Percentiles rank a stretch among this genome's conserved stretches.
Conservation (phyloP, 225 moss, liverwort and hornwort genomes). For the Polytrichum formosum region DNA sequence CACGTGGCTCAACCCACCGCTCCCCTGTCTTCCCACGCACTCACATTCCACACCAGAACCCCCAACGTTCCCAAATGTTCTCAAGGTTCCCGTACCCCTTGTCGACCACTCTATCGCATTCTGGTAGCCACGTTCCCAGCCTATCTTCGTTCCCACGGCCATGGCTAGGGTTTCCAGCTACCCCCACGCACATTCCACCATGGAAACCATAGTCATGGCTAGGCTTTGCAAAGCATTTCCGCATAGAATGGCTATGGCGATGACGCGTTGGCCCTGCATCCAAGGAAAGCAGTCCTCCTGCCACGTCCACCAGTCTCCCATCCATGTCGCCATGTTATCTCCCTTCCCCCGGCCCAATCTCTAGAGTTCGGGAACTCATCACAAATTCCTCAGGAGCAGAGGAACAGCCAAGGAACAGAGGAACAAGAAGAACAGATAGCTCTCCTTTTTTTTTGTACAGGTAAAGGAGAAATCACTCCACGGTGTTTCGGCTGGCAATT, state of each 20-base stretch:
- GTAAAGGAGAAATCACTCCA: not conserved
- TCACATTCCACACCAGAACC: too few species aligned
- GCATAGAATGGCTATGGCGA: not conserved
- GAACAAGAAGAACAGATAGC: not conserved
- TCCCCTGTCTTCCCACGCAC: too few species aligned
- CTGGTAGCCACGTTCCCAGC: too few species aligned
- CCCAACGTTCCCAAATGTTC: too few species aligned
- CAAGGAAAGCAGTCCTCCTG: conserved; percentile 1
- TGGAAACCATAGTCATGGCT: too few species aligned
- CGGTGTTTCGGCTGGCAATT: not conserved
- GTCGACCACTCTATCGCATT: too few species aligned
- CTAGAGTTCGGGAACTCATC: not conserved
- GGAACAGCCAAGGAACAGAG: not conserved
- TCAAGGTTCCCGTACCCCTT: too few species aligned
- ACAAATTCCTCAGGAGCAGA: not conserved
- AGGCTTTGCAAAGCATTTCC: not conserved
- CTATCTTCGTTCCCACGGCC: too few species aligned
- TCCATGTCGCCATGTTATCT: not conserved
- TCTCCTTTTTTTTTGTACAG: not conserved
- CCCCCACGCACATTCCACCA: too few species aligned
- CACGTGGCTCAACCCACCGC: too few species aligned
- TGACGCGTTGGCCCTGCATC: not conserved
- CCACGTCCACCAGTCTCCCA: conserved; percentile 1
- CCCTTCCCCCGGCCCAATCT: not conserved
- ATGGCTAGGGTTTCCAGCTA: too few species aligned